Percentiles rank a stretch among this genome's conserved stretches.
Conservation (phyloP, 2,329 filamentous ascomycete genomes). For the Triangularia setosa region DNA sequence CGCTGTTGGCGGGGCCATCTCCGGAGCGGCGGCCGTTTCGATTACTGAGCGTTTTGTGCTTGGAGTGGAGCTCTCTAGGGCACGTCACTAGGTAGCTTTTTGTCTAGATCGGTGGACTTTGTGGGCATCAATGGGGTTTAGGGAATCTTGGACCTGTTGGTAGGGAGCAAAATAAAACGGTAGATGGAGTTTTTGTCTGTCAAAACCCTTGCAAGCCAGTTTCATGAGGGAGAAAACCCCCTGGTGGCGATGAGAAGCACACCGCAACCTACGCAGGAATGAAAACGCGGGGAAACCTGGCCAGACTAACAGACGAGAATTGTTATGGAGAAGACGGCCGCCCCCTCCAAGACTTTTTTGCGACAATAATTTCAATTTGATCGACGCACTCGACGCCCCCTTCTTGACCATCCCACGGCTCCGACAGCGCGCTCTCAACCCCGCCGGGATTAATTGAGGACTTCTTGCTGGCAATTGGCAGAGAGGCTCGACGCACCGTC, state of each 20-base stretch:
- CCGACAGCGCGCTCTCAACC: background rate
- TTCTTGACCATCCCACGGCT: background rate
- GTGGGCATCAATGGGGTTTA: background rate
- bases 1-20: slow-evolving; percentile 13
- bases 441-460: background rate
- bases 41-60: background rate
- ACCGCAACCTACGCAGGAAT: background rate
- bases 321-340: background rate
- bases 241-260: background rate
- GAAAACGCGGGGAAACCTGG: background rate
- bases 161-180: background rate
- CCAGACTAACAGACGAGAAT: background rate
- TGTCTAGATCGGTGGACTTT: background rate
- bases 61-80: background rate
- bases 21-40: background rate
- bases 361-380: background rate
- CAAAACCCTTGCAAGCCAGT: background rate
- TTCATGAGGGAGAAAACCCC: background rate
- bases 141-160: background rate
- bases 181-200: background rate
- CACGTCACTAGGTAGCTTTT: background rate
- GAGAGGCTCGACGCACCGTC: background rate
- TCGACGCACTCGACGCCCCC: background rate
- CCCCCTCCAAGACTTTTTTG: background rate
- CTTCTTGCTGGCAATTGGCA: background rate